These are phyloP conservation scores for Clitocybe nebularis DNA, from an alignment of 1,284 basidiomycete species.

Conservation along the genomic window DNA sequence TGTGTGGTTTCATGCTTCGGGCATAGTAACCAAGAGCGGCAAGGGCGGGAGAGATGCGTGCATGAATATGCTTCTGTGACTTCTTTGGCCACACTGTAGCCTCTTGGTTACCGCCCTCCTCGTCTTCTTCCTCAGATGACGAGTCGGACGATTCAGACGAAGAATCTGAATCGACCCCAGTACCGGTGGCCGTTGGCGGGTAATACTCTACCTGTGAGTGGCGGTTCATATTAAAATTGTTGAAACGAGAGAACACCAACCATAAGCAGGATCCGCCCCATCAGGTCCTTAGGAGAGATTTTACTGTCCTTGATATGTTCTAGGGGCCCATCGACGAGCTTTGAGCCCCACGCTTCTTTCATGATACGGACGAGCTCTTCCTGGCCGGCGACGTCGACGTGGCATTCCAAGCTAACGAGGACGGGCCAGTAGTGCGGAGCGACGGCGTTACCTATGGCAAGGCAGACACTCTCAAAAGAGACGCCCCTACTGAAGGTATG, in stretches of 20 bases:
- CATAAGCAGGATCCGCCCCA: constrained; percentile 57
- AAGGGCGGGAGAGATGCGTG: constrained; percentile 44
- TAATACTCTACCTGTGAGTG: constrained; percentile 54
- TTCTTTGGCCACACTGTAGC: constrained; percentile 12
- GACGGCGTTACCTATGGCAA: constrained; percentile 47
- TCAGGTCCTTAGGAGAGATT: constrained; percentile 44
- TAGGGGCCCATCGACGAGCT: constrained; percentile 40
- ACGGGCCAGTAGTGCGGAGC: constrained; percentile 47
- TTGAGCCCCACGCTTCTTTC: constrained; percentile 51
- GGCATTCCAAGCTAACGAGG: constrained; percentile 63
- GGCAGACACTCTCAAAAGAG: constrained; percentile 45
- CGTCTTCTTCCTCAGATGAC: constrained; percentile 15
- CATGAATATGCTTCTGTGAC: constrained; percentile 20
- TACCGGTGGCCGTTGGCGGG: constrained; percentile 25
- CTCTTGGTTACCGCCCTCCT: constrained; percentile 17
- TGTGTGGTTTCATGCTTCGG: constrained; percentile 53
- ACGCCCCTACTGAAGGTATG: constrained; percentile 50
- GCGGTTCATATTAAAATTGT: neutral
- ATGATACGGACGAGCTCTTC: constrained; percentile 53
- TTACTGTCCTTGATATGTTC: constrained; percentile 30
- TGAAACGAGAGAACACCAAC: constrained; percentile 25
- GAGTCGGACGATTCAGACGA: constrained; percentile 24
- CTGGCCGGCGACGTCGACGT: constrained; percentile 50
- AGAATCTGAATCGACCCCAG: constrained; percentile 18
- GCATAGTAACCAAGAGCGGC: constrained; percentile 52